Percentiles rank a stretch among this genome's conserved stretches.
These are phyloP conservation scores for Scutellaria baicalensis DNA, from an alignment of 257 asterid genomes.

Conservation along the genomic window DNA sequence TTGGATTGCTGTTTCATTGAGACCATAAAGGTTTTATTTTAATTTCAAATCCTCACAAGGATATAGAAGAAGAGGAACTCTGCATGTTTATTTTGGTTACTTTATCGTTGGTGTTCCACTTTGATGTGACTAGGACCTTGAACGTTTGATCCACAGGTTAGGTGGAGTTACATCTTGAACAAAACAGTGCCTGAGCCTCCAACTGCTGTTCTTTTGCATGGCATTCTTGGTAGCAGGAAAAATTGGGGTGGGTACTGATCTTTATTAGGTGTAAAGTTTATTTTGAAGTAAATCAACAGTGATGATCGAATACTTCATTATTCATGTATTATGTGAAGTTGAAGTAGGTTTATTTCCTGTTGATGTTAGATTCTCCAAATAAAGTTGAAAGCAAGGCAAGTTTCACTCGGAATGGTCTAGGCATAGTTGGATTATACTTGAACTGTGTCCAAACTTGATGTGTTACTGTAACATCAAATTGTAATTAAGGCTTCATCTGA, in stretches of 20 bases:
- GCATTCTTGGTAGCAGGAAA: conserved; percentile 96
- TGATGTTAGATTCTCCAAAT: background rate
- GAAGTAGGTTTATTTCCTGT: background rate
- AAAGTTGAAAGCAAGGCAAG: background rate
- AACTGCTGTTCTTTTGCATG: conserved; percentile 95
- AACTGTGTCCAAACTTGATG: background rate
- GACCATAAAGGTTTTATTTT: background rate
- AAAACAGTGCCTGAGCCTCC: conserved; percentile 82
- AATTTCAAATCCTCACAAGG: background rate
- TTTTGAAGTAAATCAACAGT: background rate
- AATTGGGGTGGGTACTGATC: conserved; percentile 69
- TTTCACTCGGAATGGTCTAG: background rate
- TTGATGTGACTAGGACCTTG: conserved; percentile 7
- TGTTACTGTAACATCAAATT: background rate
- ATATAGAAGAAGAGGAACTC: background rate
- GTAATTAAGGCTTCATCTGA: background rate
- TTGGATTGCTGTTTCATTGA: background rate
- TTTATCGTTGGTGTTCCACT: background rate
- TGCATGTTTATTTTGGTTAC: background rate
- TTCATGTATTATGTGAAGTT: background rate
- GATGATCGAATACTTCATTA: background rate
- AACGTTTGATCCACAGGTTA: conserved; percentile 49
- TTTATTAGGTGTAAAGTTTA: conserved; percentile 15
- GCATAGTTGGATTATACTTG: background rate
- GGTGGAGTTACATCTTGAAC: conserved; percentile 87